Evolutionary conservation across 1,284 basidiomycete genomes (phyloP), one percentile per base, ranked within the genome.

Genomic region (Exobasidium cylindrosporum): DNA sequence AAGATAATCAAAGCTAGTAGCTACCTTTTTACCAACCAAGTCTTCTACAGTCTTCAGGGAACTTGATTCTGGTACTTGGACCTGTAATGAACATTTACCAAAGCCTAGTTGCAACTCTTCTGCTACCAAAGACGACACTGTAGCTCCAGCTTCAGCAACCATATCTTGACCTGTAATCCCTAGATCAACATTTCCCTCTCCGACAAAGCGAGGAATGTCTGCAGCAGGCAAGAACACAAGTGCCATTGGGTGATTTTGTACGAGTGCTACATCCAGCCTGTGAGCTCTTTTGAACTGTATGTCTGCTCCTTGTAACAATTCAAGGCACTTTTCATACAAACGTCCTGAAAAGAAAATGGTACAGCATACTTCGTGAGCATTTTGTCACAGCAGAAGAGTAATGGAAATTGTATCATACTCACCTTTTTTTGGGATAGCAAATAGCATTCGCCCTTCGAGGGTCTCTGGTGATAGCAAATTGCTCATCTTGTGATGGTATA

Each of bases 361-460:
- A n/a, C n/a, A n/a, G n/a, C n/a, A n/a, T n/a, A n/a, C n/a, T 7
- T 28, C 6, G 24, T 40, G 14, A 55, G 54, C 46, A 31, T 28
- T 43, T 35, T 26, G 7, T 6, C 30, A 31, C 23, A 11, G 47
- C 40, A 24, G 57, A 32, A 26, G 31, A 6, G 6, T 13, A 47
- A 21, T 40, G 46, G 26, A 32, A 24, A 49, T 17, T 23, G 35
- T 35, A 26, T 31, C 21, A 14, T 32, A 60, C 57, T 11, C 30
- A 89, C 94, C 95, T 86, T 98, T 98, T 84, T 98, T 98, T 0
- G 95, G 95, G 72, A 98, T 91, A 4, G 95, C 95, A 76, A 98
- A 95, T 32, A 98, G 83, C 62, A 97, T 78, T 54, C 94, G 87
- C 53, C 87, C 88, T 83, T 83, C 59, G 85, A 75, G 66, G 63